Conservation (phyloP, 2,329 filamentous ascomycete species). For the Onygenales sp. region DNA sequence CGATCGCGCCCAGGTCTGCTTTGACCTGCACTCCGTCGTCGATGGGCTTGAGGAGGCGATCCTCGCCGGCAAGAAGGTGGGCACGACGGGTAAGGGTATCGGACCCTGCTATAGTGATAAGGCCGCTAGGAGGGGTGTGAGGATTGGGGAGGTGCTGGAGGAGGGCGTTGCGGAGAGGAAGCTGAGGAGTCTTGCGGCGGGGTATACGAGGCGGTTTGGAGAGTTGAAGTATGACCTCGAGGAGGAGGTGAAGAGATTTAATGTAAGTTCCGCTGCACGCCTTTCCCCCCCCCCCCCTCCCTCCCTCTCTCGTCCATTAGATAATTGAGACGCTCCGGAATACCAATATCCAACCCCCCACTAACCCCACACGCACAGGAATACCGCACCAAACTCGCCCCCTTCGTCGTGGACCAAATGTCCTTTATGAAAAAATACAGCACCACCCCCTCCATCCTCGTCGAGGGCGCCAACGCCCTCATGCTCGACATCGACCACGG, state of each 20-base stretch:
- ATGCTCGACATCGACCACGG: slow-evolving; percentile 52
- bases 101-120: slow-evolving; percentile 56
- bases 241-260: slow-evolving; percentile 49
- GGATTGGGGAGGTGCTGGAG: slow-evolving; percentile 49
- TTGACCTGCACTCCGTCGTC: slow-evolving; percentile 14
- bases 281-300: neutral
- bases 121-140: slow-evolving; percentile 49
- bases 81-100: slow-evolving; percentile 42
- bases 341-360: too few species aligned
- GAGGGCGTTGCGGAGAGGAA: slow-evolving; percentile 47
- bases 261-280: too few species aligned
- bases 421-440: slow-evolving; percentile 47
- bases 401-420: slow-evolving; percentile 36
- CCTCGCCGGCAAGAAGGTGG: slow-evolving; percentile 37
- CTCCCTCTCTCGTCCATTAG: too few species aligned
- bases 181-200: slow-evolving; percentile 41
- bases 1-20: slow-evolving; percentile 22
- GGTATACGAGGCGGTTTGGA: slow-evolving; percentile 50
- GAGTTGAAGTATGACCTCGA: slow-evolving; percentile 51
- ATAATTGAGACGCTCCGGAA: too few species aligned
- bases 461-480: slow-evolving; percentile 55
- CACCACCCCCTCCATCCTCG: slow-evolving; percentile 46
- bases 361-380: slow-evolving; percentile 19
- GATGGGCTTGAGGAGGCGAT: slow-evolving; percentile 38
- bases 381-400: slow-evolving; percentile 27